These are phyloP conservation scores for Aegilops sharonensis DNA, from an alignment of 176 grass and related monocot genomes.

Conservation along the genomic window DNA sequence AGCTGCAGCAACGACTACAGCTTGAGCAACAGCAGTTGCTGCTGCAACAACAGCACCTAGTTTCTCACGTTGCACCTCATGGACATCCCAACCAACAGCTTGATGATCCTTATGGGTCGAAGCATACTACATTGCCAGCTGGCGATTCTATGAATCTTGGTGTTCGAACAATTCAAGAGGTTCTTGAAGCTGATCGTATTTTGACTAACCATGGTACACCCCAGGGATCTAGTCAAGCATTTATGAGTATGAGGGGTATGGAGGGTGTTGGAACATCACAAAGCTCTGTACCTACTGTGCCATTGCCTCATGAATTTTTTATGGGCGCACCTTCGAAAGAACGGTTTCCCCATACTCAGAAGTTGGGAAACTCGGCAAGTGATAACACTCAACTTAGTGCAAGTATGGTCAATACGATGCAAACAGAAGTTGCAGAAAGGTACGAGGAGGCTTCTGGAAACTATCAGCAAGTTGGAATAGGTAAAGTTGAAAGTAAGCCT, in stretches of 20 bases:
- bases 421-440: constrained; percentile 24
- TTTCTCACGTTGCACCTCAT: constrained; percentile 54
- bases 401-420: constrained; percentile 15
- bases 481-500: constrained; percentile 6
- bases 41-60: constrained; percentile 70
- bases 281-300: constrained; percentile 34
- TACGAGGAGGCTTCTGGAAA: background rate
- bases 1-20: constrained; percentile 58
- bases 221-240: constrained; percentile 39
- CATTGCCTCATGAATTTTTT: constrained; percentile 47
- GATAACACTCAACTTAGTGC: constrained; percentile 10
- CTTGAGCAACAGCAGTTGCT: constrained; percentile 68
- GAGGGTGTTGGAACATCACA: constrained; percentile 35
- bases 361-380: constrained; percentile 32
- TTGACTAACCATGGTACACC: constrained; percentile 30
- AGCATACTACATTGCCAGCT: constrained; percentile 33
- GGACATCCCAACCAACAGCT: constrained; percentile 46
- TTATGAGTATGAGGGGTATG: constrained; percentile 35
- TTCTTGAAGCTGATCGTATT: constrained; percentile 46
- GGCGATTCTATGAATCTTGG: constrained; percentile 48
- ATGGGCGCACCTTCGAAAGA: constrained; percentile 46
- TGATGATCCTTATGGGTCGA: constrained; percentile 50
- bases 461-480: constrained; percentile 21
- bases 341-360: constrained; percentile 19
- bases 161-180: constrained; percentile 57